Percentiles rank a stretch among this genome's conserved stretches.
Evolutionary conservation across 2,329 filamentous ascomycete genomes (phyloP).

Genomic region (Stagonosporopsis chrysanthemi): DNA sequence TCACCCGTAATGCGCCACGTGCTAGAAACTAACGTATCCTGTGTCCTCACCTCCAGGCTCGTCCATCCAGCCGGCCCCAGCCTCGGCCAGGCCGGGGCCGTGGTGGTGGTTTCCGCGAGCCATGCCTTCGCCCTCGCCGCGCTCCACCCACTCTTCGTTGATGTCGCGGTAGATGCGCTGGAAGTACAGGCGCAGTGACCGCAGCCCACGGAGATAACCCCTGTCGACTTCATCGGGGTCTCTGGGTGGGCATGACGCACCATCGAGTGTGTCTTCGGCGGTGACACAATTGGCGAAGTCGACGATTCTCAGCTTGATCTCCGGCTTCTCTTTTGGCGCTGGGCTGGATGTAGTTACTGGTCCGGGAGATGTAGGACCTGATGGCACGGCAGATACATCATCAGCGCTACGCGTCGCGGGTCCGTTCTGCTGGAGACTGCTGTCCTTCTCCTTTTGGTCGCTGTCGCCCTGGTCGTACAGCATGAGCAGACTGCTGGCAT

Average conservation of each 20-base stretch:
- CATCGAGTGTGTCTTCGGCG: conserved; percentile 72
- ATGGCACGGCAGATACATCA: conserved; percentile 25
- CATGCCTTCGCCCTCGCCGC: conserved; percentile 53
- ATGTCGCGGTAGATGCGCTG: conserved; percentile 85
- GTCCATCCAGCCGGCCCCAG: conserved; percentile 47
- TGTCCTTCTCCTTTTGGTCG: conserved; percentile 54
- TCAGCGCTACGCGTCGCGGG: conserved; percentile 28
- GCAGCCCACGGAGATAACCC: conserved; percentile 86
- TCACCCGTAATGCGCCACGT: background rate
- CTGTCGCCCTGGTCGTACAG: conserved; percentile 87
- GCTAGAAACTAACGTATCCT: conserved; percentile 49
- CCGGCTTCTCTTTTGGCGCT: conserved; percentile 44
- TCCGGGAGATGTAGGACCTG: conserved; percentile 39
- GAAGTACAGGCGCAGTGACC: conserved; percentile 83
- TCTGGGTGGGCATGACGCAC: conserved; percentile 76
- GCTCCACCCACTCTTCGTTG: conserved; percentile 55
- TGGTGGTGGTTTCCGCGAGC: conserved; percentile 38
- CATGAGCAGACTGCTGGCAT: conserved; percentile 92
- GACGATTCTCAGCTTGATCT: conserved; percentile 93
- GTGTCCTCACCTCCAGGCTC: conserved; percentile 43
- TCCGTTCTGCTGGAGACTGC: conserved; percentile 19
- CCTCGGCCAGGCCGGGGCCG: conserved; percentile 44
- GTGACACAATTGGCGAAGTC: conserved; percentile 99
- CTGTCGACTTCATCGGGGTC: conserved; percentile 82
- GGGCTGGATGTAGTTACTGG: conserved; percentile 21